phyloP scores from a whole-genome alignment of 192 early-diverging fungal genomes.

The Cetraspora pellucida region DNA sequence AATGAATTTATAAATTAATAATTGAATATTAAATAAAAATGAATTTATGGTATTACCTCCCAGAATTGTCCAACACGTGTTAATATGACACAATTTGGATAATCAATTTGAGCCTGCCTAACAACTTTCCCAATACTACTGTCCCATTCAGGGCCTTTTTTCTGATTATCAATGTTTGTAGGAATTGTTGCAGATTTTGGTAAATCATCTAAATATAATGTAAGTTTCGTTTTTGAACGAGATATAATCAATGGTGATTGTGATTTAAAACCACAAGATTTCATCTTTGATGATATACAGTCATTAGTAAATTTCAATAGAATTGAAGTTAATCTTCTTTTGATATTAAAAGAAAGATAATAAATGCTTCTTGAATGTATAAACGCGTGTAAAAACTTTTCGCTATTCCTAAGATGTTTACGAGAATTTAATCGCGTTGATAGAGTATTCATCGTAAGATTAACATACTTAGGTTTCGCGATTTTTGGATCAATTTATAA shows the following conservation, averaged over 20 bases:
- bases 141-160: conserved; percentile 22
- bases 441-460: too few relatives aligned
- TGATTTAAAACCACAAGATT: too few relatives aligned
- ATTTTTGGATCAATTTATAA: too few relatives aligned
- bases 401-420: too few relatives aligned
- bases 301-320: too few relatives aligned
- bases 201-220: background rate
- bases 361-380: too few relatives aligned
- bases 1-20: background rate
- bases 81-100: conserved; percentile 71
- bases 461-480: too few relatives aligned
- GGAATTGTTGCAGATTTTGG: background rate
- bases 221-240: conserved; percentile 1
- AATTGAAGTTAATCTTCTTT: too few relatives aligned
- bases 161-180: background rate
- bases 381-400: too few relatives aligned
- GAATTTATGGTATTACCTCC: conserved; percentile 50
- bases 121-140: conserved; percentile 40
- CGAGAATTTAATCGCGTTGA: too few relatives aligned
- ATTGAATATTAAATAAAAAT: background rate
- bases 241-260: background rate
- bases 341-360: too few relatives aligned
- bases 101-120: conserved; percentile 54
- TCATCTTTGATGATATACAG: too few relatives aligned
- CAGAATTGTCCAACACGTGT: conserved; percentile 82